Evolutionary conservation across 192 early-diverging fungal genomes (phyloP).

Genomic region (Rhizophagus clarus): DNA sequence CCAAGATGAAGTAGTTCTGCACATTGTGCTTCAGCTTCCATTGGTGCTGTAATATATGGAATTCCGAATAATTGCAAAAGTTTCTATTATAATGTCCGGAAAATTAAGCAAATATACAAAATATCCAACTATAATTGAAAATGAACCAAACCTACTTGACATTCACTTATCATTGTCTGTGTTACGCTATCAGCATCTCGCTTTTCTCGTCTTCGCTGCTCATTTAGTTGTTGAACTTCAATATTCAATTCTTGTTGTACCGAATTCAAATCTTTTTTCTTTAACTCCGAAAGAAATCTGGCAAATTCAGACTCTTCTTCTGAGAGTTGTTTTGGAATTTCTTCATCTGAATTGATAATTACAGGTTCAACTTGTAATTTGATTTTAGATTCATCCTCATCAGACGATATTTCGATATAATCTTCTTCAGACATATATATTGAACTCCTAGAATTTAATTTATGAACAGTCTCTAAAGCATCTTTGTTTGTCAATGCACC

Average conservation of each 20-base stretch:
- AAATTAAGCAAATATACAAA: background rate
- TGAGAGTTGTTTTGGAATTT: conserved; percentile 44
- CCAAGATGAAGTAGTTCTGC: conserved; percentile 61
- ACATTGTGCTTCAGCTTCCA: conserved; percentile 99
- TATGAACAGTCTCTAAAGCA: background rate
- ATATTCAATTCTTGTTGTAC: conserved; percentile 49
- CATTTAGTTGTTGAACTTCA: conserved; percentile 54
- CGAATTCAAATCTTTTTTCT: conserved; percentile 41
- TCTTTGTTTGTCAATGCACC: no score
- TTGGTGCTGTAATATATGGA: conserved; percentile 89
- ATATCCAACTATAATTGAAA: background rate
- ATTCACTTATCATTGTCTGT: conserved; percentile 74
- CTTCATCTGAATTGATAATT: conserved; percentile 48
- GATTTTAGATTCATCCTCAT: conserved; percentile 32
- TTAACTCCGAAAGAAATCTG: conserved; percentile 59
- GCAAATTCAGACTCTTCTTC: conserved; percentile 68
- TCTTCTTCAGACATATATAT: background rate
- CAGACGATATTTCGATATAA: conserved; percentile 13
- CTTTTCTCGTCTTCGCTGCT: conserved; percentile 55
- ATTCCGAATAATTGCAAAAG: conserved; percentile 90
- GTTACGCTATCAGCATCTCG: conserved; percentile 66
- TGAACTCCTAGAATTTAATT: background rate
- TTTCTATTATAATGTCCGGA: conserved; percentile 48
- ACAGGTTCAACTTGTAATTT: conserved; percentile 31
- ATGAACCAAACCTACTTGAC: conserved; percentile 44